Evolutionary conservation across 1,284 basidiomycete species (phyloP), one percentile per base, ranked within the genome.

Genomic region (Ceratobasidium sp.): DNA sequence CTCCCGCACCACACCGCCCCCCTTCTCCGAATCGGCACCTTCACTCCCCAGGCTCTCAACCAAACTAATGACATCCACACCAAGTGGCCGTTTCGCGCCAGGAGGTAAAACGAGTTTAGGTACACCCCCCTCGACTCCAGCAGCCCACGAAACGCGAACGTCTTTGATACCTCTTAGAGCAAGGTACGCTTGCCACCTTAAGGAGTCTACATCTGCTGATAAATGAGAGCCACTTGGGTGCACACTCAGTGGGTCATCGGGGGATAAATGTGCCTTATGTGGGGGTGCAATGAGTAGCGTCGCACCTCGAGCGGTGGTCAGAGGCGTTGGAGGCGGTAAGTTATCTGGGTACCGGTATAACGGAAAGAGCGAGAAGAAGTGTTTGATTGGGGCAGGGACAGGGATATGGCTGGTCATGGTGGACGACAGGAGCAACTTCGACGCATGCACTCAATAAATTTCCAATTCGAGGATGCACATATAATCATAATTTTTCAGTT

Each of bases 181-280:
- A 78, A 95, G 87, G 83, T 93, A 94, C 0, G 93, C 92, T 83
- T 94, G 93, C 93, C 93, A 94, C 84, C 93, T 94, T 81, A 95
- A 88, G 83, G 93, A 94, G 81, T 94, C 93, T 79, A 94, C 91
- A 84, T 95, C 93, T 73, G 87, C 84, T 83, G 92, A 93, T 79
- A 94, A 87, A 1, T 88, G 83, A 57, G 84, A 83, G 4, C 83
- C 81, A 62, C 84, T 84, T 13, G 78, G 59, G 26, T 77, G 81
- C 0, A 81, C 78, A 46, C 76, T 52, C 50, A 74, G 59, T 56
- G 71, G 42, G 42, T 77, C 68, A 75, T 77, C 52, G 59, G 79
- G n/a, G 17, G 69, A 65, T 26, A 77, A 52, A 38, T 50, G 44
- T 28, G 59, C 77, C 9, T 54, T 42, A 23, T 57, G 73, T 5